These are phyloP conservation scores for Saccharum officinarum DNA, from an alignment of 176 grass and related monocot genomes.

Conservation along the genomic window DNA sequence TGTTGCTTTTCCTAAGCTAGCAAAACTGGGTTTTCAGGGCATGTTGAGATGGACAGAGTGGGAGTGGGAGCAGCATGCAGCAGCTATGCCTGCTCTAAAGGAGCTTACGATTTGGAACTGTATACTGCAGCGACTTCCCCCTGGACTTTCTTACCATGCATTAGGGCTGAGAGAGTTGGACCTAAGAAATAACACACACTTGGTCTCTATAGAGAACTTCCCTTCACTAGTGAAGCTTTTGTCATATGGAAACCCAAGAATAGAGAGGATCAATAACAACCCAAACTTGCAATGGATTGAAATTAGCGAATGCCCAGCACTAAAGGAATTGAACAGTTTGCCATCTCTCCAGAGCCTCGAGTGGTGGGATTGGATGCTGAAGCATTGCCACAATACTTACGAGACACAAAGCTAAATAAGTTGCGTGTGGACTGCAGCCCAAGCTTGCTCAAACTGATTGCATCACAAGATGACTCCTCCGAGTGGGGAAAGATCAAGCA, in stretches of 20 bases:
- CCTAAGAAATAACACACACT: background rate
- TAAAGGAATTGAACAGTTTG: background rate
- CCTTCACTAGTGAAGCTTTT: background rate
- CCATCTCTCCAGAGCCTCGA: background rate
- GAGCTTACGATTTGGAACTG: accelerated
- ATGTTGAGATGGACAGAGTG: too few species aligned
- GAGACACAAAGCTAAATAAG: background rate
- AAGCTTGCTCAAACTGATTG: slow-evolving; percentile 23
- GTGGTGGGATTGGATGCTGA: background rate
- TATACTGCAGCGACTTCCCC: too few species aligned
- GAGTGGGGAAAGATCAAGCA: slow-evolving; percentile 14
- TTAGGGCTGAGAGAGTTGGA: background rate
- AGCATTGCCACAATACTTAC: slow-evolving; percentile 8
- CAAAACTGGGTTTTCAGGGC: too few species aligned
- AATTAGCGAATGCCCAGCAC: accelerated
- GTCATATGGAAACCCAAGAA: too few species aligned
- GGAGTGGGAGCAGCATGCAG: too few species aligned
- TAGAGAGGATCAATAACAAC: too few species aligned
- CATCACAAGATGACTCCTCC: background rate
- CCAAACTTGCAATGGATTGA: background rate
- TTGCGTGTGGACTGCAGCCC: background rate
- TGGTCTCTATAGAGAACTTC: slow-evolving; percentile 28
- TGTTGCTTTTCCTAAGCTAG: too few species aligned
- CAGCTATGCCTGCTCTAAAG: too few species aligned
- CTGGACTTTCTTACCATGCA: too few species aligned